These are phyloP conservation scores for Starmerella lactis-condensi DNA, from an alignment of 805 yeast species.

Conservation along the genomic window DNA sequence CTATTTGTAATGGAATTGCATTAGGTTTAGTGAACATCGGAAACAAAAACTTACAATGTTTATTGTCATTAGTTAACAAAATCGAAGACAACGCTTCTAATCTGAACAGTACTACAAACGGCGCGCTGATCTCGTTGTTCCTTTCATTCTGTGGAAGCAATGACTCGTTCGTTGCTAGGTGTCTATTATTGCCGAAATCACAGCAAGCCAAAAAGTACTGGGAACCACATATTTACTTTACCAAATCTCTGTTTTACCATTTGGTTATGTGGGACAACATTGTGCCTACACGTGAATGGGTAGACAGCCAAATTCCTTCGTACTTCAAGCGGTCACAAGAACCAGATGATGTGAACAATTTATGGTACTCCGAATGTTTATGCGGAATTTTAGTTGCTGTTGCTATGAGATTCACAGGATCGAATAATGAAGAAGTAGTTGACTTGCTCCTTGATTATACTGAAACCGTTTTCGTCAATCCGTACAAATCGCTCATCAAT, in stretches of 20 bases:
- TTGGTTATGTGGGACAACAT: conserved; percentile 57
- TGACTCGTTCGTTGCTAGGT: conserved; percentile 39
- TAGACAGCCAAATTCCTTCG: conserved; percentile 36
- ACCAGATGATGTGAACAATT: conserved; percentile 37
- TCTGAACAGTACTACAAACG: conserved; percentile 20
- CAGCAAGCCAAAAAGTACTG: conserved; percentile 44
- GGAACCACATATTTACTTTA: conserved; percentile 58
- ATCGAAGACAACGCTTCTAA: conserved; percentile 4
- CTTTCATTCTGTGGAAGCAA: conserved; percentile 56
- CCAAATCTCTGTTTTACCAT: conserved; percentile 44
- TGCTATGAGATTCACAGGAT: conserved; percentile 61
- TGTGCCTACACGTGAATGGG: conserved; percentile 35
- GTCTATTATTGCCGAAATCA: conserved; percentile 41
- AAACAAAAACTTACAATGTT: conserved; percentile 43
- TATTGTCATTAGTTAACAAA: conserved; percentile 33
- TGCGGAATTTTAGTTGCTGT: conserved; percentile 62
- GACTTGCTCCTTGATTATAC: conserved; percentile 40
- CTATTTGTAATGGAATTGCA: conserved; percentile 61
- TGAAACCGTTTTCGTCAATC: conserved; percentile 24
- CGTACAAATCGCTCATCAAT: no score
- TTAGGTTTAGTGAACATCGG: conserved; percentile 72
- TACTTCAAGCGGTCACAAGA: conserved; percentile 12
- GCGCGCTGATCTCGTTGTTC: conserved; percentile 59
- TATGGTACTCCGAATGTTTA: conserved; percentile 2
- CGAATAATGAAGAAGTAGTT: conserved; percentile 27